Conservation (phyloP, 768 basidiomycete species). For the Mycena albidolilacea region DNA sequence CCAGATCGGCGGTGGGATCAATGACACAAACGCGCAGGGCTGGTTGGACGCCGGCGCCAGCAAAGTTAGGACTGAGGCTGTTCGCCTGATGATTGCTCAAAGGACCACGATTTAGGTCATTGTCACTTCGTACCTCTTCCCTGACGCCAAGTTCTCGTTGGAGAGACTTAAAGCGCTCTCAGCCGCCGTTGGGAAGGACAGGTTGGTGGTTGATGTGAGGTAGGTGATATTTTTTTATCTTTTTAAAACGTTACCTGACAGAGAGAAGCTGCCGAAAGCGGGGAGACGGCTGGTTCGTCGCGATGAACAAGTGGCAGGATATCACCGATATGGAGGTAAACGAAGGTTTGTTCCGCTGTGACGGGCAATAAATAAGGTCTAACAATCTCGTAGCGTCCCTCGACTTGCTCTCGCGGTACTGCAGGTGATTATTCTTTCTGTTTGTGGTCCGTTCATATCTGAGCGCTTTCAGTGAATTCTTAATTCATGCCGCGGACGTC, state of each 20-base stretch:
- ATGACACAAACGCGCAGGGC: slow-evolving; percentile 78
- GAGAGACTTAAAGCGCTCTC: slow-evolving; percentile 78
- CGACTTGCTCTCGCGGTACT: slow-evolving; percentile 81
- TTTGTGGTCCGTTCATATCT: not conserved
- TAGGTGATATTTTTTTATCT: slow-evolving; percentile 48
- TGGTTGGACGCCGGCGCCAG: slow-evolving; percentile 94
- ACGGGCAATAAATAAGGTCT: not conserved
- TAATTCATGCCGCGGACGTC: slow-evolving; percentile 98
- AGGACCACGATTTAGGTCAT: slow-evolving; percentile 77
- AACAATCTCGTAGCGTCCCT: slow-evolving; percentile 73
- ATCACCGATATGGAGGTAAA: slow-evolving; percentile 95
- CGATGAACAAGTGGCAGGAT: slow-evolving; percentile 99
- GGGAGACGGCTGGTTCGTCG: slow-evolving; percentile 88
- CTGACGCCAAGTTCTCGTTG: slow-evolving; percentile 82
- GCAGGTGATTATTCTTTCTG: slow-evolving; percentile 69
- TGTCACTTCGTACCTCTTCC: slow-evolving; percentile 97
- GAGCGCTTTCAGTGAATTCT: slow-evolving; percentile 77
- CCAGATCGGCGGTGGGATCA: slow-evolving; percentile 96
- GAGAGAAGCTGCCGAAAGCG: slow-evolving; percentile 83
- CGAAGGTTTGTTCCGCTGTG: slow-evolving; percentile 65
- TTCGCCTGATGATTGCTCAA: slow-evolving; percentile 18
- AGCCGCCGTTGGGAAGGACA: slow-evolving; percentile 81
- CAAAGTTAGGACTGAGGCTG: slow-evolving; percentile 66
- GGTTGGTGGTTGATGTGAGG: slow-evolving; percentile 96
- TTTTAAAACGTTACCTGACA: slow-evolving; percentile 3